Conservation (phyloP, 352 stramenopile genomes). For the Peronospora farinosa region DNA sequence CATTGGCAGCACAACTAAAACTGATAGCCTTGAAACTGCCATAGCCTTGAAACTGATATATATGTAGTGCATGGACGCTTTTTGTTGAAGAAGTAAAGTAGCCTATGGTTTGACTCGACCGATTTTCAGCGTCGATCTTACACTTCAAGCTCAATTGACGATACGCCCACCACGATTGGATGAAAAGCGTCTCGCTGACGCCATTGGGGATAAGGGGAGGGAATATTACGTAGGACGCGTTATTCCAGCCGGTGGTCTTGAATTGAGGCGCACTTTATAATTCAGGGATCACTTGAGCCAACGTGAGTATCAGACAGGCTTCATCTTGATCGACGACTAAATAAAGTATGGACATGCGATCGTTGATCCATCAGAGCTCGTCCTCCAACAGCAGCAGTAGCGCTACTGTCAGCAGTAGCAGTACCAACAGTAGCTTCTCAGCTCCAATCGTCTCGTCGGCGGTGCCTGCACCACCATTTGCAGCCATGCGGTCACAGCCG, state of each 20-base stretch:
- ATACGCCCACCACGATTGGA: constrained; percentile 22
- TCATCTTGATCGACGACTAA: not conserved
- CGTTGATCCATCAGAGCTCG: constrained; percentile 53
- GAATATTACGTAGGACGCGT: constrained; percentile 22
- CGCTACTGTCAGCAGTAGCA: not conserved
- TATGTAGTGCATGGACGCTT: not conserved
- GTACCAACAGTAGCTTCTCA: constrained; percentile 6
- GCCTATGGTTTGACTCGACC: constrained; percentile 16
- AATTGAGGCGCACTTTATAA: constrained; percentile 19
- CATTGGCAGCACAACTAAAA: constrained; percentile 20
- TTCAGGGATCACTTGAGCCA: constrained; percentile 20
- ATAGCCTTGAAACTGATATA: too few species aligned
- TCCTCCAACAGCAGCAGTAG: constrained; percentile 9
- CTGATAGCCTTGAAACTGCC: too few species aligned
- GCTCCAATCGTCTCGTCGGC: constrained; percentile 18
- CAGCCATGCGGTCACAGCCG: constrained; percentile 39
- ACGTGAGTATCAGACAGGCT: constrained; percentile 9
- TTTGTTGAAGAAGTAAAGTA: constrained; percentile 59
- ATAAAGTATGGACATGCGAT: constrained; percentile 64
- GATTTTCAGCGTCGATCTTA: constrained; percentile 24
- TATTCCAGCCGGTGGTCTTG: constrained; percentile 12
- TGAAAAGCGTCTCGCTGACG: constrained; percentile 29
- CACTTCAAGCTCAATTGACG: constrained; percentile 55
- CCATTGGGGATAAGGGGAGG: constrained; percentile 13
- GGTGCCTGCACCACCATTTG: constrained; percentile 41